Base-by-base conservation (phyloP, 495 filamentous ascomycete species). In the Penicillium cataractarum region DNA sequence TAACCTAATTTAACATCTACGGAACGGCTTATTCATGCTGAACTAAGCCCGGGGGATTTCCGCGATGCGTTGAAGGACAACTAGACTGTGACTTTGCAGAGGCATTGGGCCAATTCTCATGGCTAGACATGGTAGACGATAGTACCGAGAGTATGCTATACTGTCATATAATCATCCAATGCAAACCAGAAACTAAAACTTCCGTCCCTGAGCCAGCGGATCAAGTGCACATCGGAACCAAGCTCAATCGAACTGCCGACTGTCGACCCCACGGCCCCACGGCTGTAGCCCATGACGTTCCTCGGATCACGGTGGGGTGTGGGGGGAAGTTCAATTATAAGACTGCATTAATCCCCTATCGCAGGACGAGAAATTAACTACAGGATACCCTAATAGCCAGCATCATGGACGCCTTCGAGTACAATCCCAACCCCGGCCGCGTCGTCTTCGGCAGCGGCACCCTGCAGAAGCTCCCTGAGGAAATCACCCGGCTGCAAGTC, bases 381-480 rank as follows among this genome's bases (percentile, higher is more conserved):
- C 24, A 21, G n/a, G n/a, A n/a, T n/a, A n/a, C n/a, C 7, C 21
- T 0, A 21, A 32, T 2, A 15, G 21, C 10, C 29, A 49, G 3
- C 29, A 15, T 6, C 3, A 74, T 89, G 86, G 80, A 88, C 32
- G 74, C 79, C 22, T 89, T 89, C 70, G 86, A 85, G 62, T 89
- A 88, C 76, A 86, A 80, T 55, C 65, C 82, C 29, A 84, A 83
- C 68, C 83, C 86, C 19, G 79, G 80, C 59, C 83, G 86, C 5
- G 81, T 89, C 57, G 74, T 89, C 67, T 90, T 89, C 64, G 87
- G 87, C 68, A 82, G 78, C 65, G 86, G 84, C 37, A 86, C 84
- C 21, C 70, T 89, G 37, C 76, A 83, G 58, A 84, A 83, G 66
- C 80, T 90, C 17, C 82, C 86, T 19, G 79, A 83, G 37, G 86